These are phyloP conservation scores for Rhodotorula taiwanensis DNA, from an alignment of 768 basidiomycete species.

Conservation along the genomic window DNA sequence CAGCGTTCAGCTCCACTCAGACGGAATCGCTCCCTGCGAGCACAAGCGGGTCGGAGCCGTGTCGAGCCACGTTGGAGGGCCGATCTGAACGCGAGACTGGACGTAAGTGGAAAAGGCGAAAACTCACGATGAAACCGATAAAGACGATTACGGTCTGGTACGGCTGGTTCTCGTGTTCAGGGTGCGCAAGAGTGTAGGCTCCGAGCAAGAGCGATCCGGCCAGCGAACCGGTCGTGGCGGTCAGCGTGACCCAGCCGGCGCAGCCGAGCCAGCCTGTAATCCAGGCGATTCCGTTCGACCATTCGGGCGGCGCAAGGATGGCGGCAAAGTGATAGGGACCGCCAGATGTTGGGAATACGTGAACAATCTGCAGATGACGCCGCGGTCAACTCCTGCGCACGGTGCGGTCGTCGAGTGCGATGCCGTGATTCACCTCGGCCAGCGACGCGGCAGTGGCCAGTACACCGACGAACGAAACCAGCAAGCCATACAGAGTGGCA, in stretches of 20 bases:
- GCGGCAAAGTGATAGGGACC: constrained; percentile 23
- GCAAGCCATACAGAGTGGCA: constrained; percentile 6
- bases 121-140: constrained; percentile 14
- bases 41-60: no score
- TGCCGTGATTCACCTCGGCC: background rate
- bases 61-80: no score
- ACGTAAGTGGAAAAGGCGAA: background rate
- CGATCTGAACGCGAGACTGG: no score
- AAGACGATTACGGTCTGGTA: constrained; percentile 32
- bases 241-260: constrained; percentile 32
- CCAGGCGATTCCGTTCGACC: background rate
- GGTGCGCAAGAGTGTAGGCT: constrained; percentile 16
- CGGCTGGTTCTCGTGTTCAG: constrained; percentile 10
- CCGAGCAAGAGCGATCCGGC: constrained; percentile 19
- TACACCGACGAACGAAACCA: constrained; percentile 12
- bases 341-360: constrained; percentile 28
- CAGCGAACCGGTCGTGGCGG: constrained; percentile 24
- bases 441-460: constrained; percentile 5
- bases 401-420: background rate
- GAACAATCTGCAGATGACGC: constrained; percentile 11
- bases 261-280: constrained; percentile 29
- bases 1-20: no score
- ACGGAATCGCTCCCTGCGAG: no score
- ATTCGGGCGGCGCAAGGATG: constrained; percentile 16
- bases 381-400: background rate